A percentile compares a stretch with the other conserved stretches of the same genome.
Evolutionary conservation across 805 yeast species (phyloP).

Genomic region (Saturnispora kantuleensis): DNA sequence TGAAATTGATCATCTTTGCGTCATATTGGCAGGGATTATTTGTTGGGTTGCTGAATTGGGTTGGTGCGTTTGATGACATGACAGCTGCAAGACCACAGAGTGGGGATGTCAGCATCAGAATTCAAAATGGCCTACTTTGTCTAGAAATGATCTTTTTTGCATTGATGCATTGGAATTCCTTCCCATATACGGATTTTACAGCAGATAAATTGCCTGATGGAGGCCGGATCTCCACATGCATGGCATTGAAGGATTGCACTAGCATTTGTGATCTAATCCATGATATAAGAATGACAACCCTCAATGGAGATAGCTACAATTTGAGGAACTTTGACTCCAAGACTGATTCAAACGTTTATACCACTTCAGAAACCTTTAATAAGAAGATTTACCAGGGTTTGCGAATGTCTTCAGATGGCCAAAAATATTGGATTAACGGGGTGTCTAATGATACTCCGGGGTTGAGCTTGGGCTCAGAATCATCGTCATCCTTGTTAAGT

Average conservation of each 20-base stretch:
- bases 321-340: conserved; percentile 78
- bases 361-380: conserved; percentile 39
- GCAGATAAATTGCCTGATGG: conserved; percentile 54
- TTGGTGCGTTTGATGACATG: conserved; percentile 31
- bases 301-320: conserved; percentile 64
- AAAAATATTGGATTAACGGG: conserved; percentile 66
- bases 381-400: conserved; percentile 69
- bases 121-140: conserved; percentile 74
- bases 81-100: conserved; percentile 21
- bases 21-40: conserved; percentile 93
- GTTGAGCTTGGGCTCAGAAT: too few species aligned
- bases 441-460: background rate
- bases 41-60: conserved; percentile 41
- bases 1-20: conserved; percentile 88
- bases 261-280: conserved; percentile 68
- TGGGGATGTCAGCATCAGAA: conserved; percentile 35
- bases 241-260: conserved; percentile 68
- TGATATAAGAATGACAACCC: conserved; percentile 64
- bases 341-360: conserved; percentile 26
- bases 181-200: conserved; percentile 66
- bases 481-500: too few species aligned
- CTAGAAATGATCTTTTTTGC: conserved; percentile 82
- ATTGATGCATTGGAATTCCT: conserved; percentile 79
- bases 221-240: conserved; percentile 46
- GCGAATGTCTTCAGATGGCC: conserved; percentile 70